Conservation (phyloP, 179 eudicot species). For the Actinidia polygama region DNA sequence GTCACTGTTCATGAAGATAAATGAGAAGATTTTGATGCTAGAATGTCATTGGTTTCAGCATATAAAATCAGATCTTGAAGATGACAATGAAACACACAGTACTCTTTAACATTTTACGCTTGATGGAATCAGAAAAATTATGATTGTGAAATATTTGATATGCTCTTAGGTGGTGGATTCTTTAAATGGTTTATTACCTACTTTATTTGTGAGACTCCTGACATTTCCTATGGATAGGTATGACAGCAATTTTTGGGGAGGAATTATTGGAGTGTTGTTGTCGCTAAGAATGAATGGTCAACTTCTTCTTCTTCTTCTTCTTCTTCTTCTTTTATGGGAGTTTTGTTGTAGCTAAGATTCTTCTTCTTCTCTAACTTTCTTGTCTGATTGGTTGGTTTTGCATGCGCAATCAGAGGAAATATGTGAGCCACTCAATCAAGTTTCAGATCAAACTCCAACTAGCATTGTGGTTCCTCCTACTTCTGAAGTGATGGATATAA, state of each 20-base stretch:
- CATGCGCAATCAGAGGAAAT: constrained; percentile 62
- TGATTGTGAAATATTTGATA: no score
- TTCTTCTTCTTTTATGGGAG: background rate
- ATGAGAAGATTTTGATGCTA: no score
- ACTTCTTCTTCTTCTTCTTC: background rate
- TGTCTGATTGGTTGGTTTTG: constrained; percentile 11
- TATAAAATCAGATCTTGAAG: no score
- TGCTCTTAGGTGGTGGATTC: no score
- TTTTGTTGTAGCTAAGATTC: background rate
- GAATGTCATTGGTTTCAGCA: no score
- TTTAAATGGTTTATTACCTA: no score
- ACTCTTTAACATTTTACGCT: no score
- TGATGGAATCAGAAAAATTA: no score
- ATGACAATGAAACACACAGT: no score
- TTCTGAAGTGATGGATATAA: constrained; percentile 15
- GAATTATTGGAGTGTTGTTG: background rate
- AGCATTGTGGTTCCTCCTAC: constrained; percentile 25
- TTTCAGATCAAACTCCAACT: constrained; percentile 34
- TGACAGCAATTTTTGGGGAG: background rate
- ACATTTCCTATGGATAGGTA: background rate
- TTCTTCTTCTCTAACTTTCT: background rate
- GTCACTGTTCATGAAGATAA: no score
- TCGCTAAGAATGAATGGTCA: background rate
- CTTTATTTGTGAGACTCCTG: background rate
- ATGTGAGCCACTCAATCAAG: constrained; percentile 40